Base-by-base conservation (phyloP, 2,329 filamentous ascomycete genomes). In the Podosphaera aphanis region DNA sequence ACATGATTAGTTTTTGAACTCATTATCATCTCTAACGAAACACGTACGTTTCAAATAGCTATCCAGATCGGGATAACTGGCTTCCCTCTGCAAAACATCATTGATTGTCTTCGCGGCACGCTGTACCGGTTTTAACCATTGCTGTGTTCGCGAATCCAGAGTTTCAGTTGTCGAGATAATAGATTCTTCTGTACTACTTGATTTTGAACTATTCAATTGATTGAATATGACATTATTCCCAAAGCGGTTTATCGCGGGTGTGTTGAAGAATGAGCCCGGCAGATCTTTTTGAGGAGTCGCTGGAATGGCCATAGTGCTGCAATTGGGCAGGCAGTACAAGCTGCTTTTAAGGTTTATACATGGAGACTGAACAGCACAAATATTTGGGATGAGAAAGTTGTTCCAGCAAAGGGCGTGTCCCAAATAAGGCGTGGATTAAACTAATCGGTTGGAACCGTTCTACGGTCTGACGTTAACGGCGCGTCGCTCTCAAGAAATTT, bases 21-120 rank as follows among this genome's bases (percentile, higher is more conserved):
- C 45, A 46, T 44, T 44, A 41, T 46, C 16, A 18, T 15, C 15
- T 18, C 13, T 8, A 2, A 7, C 5, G 35, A 11, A 43, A 21
- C n/a, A 71, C 83, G 69, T 68, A 90, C 85, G 83, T 63, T 78
- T 75, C 56, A 92, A 77, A 64, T 93, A 93, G 48, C 74, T 80
- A 60, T 95, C 88, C 16, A 98, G 66, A 51, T 93, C 83, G 5
- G 86, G 86, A 58, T 84, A 98, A 57, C 74, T 75, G 55, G 77
- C 75, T 58, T 95, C 88, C 48, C 71, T 68, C 48, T 74, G 68
- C 39, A 95, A 65, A 39, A 81, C 78, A 52, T 77, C 72, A 61
- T 93, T 93, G 60, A 98, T 79, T 18, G 81, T 86, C 52, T 70
- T 71, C 41, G 85, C 83, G 18, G 84, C 90, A 61, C 83, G 81